Base-by-base conservation (phyloP, 2,329 filamentous ascomycete species). In the Arachnopeziza araneosa region DNA sequence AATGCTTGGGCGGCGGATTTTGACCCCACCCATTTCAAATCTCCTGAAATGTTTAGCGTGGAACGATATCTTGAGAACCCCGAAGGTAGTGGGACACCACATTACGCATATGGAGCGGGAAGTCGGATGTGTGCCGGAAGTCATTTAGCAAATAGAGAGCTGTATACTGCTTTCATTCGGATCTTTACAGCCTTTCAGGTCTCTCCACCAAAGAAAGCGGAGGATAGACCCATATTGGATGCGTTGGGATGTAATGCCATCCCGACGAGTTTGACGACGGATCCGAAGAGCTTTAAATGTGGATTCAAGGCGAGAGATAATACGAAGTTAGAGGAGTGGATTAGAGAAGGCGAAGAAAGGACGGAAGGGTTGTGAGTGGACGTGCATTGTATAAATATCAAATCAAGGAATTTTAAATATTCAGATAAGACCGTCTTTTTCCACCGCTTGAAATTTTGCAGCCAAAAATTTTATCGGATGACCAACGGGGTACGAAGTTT, bases 1-100 rank as follows among this genome's bases (percentile, higher is more conserved):
- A 92, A 88, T 68, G 86, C 88, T 10, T 91, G 87, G 73, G 87
- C 86, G 0, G 89, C 88, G 24, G 82, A 92, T 73, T 90, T 90
- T 72, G 89, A 92, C 69, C 78, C 80, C 5, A 72, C 75, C 0
- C 88, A 90, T 70, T 92, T 90, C 77, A 82, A 84, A 63, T 72
- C 83, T 26, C 83, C 89, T 0, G 63, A 79, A 26, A 74, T 76
- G 7, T 91, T 92, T 71, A 77, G 84, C n/a, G 86, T 88, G 0
- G 88, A 91, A 64, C 82, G 89, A 24, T 92, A 88, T 69, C 75
- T 92, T 12, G 78, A 85, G 56, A 76, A 75, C 66, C 64, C 64
- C 10, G 71, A 72, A 23, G 81, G 76, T 54, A 74, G 73, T 3
- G 84, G 84, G 8, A 85, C 83, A 1, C 82, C 81, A 0, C 85